phyloP scores from a whole-genome alignment of 306 rosid species.

The Ammopiptanthus mongolicus region DNA sequence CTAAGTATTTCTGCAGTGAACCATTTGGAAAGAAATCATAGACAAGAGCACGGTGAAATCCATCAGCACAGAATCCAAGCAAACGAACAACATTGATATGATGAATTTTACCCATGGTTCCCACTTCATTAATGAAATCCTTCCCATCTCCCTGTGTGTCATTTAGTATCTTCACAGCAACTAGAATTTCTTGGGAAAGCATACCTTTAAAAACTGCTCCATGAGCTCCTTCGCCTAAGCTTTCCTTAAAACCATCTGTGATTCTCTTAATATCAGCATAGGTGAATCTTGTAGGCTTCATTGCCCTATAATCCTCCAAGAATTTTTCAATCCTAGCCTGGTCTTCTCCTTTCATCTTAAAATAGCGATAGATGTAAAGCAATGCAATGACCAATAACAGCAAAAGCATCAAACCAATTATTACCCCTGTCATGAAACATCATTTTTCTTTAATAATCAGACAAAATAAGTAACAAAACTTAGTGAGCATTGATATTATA shows the following conservation, averaged over 20 bases:
- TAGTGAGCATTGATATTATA: too few species aligned
- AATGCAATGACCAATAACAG: neutral
- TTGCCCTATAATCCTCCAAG: slow-evolving; percentile 29
- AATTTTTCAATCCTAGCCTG: slow-evolving; percentile 25
- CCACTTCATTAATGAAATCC: slow-evolving; percentile 44
- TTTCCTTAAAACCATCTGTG: slow-evolving; percentile 22
- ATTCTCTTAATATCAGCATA: slow-evolving; percentile 36
- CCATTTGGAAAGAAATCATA: slow-evolving; percentile 31
- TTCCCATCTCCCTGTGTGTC: slow-evolving; percentile 16
- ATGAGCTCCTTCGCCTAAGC: slow-evolving; percentile 30
- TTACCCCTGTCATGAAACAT: neutral
- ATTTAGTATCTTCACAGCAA: slow-evolving; percentile 29
- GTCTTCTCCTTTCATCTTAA: slow-evolving; percentile 16
- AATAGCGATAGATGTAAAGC: neutral
- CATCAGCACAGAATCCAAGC: slow-evolving; percentile 31
- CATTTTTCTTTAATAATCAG: neutral
- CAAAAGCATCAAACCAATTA: neutral
- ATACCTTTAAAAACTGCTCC: slow-evolving; percentile 31
- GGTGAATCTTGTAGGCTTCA: slow-evolving; percentile 33
- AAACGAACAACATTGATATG: slow-evolving; percentile 36
- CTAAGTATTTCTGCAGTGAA: slow-evolving; percentile 28
- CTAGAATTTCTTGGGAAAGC: neutral
- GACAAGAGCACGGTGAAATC: slow-evolving; percentile 19
- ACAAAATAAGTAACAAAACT: neutral
- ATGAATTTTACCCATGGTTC: slow-evolving; percentile 32